These are phyloP conservation scores for Pythium apleroticum DNA, from an alignment of 352 stramenopile species.

Conservation along the genomic window DNA sequence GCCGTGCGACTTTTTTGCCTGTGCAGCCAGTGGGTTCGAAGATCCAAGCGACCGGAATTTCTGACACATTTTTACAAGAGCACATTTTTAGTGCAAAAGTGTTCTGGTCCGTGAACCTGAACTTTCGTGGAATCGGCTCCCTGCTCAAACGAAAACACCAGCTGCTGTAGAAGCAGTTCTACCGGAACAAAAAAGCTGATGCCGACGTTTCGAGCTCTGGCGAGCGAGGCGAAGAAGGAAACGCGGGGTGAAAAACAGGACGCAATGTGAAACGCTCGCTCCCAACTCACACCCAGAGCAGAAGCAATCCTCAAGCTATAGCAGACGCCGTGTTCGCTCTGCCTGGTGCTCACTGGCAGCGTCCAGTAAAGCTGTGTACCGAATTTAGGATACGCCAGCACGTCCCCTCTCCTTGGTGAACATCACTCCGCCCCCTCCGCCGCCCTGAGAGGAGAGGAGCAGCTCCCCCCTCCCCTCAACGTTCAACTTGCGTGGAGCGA, in stretches of 20 bases:
- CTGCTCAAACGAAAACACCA: conserved; percentile 23
- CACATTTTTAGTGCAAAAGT: background rate
- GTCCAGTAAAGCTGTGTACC: background rate
- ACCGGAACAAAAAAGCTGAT: conserved; percentile 26
- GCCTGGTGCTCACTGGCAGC: background rate
- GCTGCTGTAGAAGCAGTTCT: conserved; percentile 12
- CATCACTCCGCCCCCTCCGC: background rate
- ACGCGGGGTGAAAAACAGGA: conserved; percentile 11
- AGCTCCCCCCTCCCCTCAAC: conserved; percentile 9
- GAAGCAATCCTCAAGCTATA: background rate
- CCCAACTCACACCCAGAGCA: conserved; percentile 8
- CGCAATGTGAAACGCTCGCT: conserved; percentile 21
- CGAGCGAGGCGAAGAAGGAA: conserved; percentile 1
- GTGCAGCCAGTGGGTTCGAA: background rate
- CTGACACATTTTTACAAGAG: background rate
- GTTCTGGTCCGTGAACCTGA: conserved; percentile 8
- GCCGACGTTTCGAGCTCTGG: conserved; percentile 21
- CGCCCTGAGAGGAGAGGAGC: conserved; percentile 10
- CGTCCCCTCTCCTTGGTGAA: conserved; percentile 9
- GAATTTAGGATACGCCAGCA: background rate
- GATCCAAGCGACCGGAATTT: background rate
- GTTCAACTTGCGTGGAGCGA: conserved; percentile 26
- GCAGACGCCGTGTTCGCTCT: background rate
- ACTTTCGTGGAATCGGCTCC: conserved; percentile 23
- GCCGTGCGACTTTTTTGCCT: background rate